phyloP scores from a whole-genome alignment of 306 rosid species.

The Prosopis cineraria region DNA sequence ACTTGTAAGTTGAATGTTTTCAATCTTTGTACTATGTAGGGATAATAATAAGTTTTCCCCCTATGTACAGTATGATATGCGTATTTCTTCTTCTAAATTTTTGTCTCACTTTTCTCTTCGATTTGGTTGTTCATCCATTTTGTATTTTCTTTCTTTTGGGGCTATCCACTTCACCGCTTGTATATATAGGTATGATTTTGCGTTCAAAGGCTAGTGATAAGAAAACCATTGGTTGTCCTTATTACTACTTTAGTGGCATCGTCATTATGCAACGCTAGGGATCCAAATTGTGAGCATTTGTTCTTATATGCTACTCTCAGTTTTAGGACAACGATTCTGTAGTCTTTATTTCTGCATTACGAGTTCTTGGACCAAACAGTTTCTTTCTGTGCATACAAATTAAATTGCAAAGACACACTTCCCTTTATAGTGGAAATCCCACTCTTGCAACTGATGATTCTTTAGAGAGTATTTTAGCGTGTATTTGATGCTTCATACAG shows the following conservation, averaged over 20 bases:
- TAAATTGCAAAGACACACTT: not conserved
- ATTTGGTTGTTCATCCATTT: not conserved
- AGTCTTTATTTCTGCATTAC: not conserved
- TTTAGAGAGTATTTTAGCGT: not conserved
- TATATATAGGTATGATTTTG: not conserved
- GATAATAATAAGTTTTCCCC: not conserved
- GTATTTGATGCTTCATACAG: not conserved
- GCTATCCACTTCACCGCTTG: not conserved
- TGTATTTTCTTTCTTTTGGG: not conserved
- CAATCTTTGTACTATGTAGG: conserved; percentile 12
- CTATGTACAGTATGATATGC: conserved; percentile 5
- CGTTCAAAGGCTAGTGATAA: not conserved
- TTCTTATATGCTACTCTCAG: not conserved
- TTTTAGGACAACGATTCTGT: not conserved
- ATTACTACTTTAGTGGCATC: not conserved
- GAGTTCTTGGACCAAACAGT: not conserved
- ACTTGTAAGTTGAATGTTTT: conserved; percentile 39
- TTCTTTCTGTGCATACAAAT: not conserved
- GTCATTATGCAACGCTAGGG: not conserved
- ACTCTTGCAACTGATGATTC: not conserved
- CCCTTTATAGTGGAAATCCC: not conserved
- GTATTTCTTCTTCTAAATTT: not conserved
- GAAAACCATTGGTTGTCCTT: not conserved
- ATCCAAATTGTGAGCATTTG: not conserved
- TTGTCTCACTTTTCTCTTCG: not conserved